phyloP scores from a whole-genome alignment of 148 eudicot genomes.

The Rhododendron mucronatum region DNA sequence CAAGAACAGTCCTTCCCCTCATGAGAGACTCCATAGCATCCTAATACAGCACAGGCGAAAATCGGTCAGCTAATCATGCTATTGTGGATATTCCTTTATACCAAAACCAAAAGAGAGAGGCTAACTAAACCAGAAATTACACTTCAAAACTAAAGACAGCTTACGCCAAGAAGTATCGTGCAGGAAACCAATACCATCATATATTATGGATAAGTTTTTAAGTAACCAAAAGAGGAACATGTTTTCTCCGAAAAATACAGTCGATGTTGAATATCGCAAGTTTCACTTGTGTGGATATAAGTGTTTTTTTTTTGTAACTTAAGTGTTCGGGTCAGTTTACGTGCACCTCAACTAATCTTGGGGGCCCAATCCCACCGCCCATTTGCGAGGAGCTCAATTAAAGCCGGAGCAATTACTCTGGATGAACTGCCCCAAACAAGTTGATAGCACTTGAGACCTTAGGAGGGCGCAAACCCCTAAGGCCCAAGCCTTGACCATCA shows the following conservation, averaged over 20 bases:
- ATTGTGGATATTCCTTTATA: neutral
- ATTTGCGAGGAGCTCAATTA: too few species aligned
- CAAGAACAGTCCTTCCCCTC: slow-evolving; percentile 91
- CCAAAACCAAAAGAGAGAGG: neutral
- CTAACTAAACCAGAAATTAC: neutral
- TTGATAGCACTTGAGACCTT: too few species aligned
- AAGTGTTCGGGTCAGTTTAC: too few species aligned
- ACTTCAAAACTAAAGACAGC: neutral
- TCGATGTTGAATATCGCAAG: neutral
- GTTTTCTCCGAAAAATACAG: neutral
- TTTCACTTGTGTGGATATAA: neutral
- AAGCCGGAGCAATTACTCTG: too few species aligned
- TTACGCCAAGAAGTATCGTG: neutral
- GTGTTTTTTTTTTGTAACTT: neutral
- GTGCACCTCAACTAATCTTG: too few species aligned
- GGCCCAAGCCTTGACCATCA: too few species aligned
- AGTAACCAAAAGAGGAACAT: neutral
- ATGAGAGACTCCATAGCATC: slow-evolving; percentile 96
- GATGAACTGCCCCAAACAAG: too few species aligned
- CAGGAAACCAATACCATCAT: neutral
- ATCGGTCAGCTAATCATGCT: neutral
- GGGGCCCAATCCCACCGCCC: too few species aligned
- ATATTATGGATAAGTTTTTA: neutral
- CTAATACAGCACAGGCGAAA: slow-evolving; percentile 17
- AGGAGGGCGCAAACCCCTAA: too few species aligned